Base-by-base conservation (phyloP, 495 filamentous ascomycete genomes). In the Talaromyces wortmannii region DNA sequence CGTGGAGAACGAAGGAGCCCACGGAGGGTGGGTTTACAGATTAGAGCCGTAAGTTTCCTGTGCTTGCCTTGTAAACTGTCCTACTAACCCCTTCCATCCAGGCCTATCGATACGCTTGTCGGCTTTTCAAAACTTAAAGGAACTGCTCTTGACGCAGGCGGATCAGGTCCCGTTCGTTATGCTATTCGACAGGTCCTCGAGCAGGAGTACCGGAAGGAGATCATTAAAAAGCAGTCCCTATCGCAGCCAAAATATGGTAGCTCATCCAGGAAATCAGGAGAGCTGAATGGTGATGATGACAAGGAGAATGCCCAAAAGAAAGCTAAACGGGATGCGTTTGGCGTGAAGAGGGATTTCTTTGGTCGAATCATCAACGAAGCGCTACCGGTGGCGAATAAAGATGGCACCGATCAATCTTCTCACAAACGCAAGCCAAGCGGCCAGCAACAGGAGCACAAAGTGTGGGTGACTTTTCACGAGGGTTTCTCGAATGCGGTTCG, bases 401-500 rank as follows among this genome's bases (percentile, higher is more conserved):
- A 71, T 57, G 47, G 43, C 13, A 3, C 32, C 6, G 45, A 48
- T 16, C 49, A 60, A 23, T 45, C 33, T 48, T 23, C 23, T 18
- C 56, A 60, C 63, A 67, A 58, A 32, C 52, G 50, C 29, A 58
- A 57, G 40, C 52, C 59, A 1, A 68, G 62, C 40, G 67, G 52
- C 18, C 72, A 59, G 7, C 73, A 69, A 29, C 63, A 69, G 45
- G 82, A 81, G 46, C 73, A 70, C 17, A 86, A 84, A 64, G 86
- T 95, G 10, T 98, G 94, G 92, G 85, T 96, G 18, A 96, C 85
- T 57, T 98, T 87, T 66, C 87, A 97, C 63, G 94, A 97, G 70
- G 94, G 94, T n/a, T 86, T 90, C 66, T 94, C 89, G 59, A 97
- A 97, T 74, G 94, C 94, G 8, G 94, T 98, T 45, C 82, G 89